Percentiles rank a stretch among this genome's conserved stretches.
phyloP scores from a whole-genome alignment of 2,329 filamentous ascomycete species.

The Shiraia bambusicola region DNA sequence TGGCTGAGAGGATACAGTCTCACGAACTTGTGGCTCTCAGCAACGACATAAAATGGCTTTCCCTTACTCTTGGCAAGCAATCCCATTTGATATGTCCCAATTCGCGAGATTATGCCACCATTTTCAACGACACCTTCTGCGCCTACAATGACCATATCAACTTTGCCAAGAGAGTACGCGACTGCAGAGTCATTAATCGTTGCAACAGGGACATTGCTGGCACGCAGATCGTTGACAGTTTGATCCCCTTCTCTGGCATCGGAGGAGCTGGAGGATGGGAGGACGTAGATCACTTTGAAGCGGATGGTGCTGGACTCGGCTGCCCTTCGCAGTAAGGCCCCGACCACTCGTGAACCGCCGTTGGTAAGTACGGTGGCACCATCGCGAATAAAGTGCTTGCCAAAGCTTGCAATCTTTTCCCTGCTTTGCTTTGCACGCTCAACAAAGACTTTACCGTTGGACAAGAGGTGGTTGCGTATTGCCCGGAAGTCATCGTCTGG shows the following conservation, averaged over 20 bases:
- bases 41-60: constrained; percentile 85
- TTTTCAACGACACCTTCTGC: constrained; percentile 90
- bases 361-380: constrained; percentile 84
- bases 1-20: constrained; percentile 81
- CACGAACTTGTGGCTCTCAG: constrained; percentile 96
- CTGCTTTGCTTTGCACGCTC: constrained; percentile 81
- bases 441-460: constrained; percentile 85
- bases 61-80: constrained; percentile 71
- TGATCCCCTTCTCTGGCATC: constrained; percentile 62
- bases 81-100: constrained; percentile 86
- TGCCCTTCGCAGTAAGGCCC: constrained; percentile 72
- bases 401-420: constrained; percentile 77
- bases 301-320: constrained; percentile 65
- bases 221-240: constrained; percentile 70
- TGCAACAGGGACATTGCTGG: constrained; percentile 77
- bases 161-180: constrained; percentile 75
- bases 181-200: constrained; percentile 75
- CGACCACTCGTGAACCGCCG: constrained; percentile 82
- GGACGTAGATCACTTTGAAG: constrained; percentile 79
- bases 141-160: constrained; percentile 68
- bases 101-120: constrained; percentile 84
- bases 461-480: constrained; percentile 78
- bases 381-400: constrained; percentile 75
- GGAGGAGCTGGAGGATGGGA: constrained; percentile 34
- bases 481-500: constrained; percentile 73